Evolutionary conservation across 1,139 yeast species (phyloP).

Genomic region (Meyerozyma smithsonii): DNA sequence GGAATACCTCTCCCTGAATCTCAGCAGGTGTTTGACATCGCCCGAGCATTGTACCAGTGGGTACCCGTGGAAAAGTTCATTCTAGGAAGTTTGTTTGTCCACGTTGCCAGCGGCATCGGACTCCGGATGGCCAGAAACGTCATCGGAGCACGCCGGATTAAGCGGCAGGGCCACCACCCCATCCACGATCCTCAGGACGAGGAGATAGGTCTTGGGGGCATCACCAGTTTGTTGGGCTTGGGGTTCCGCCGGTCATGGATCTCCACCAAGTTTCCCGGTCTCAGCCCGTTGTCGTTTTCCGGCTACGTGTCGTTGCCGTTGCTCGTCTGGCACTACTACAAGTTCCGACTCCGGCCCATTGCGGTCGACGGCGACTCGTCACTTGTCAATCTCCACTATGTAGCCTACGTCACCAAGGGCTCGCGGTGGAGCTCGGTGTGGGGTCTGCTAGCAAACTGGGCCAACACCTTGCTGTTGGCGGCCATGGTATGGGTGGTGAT

Average conservation of each 20-base stretch:
- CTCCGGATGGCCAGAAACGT: constrained; percentile 37
- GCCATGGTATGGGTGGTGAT: constrained; percentile 20
- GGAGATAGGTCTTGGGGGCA: constrained; percentile 57
- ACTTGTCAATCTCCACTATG: constrained; percentile 48
- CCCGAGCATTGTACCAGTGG: constrained; percentile 56
- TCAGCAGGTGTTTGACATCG: constrained; percentile 56
- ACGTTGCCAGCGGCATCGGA: constrained; percentile 50
- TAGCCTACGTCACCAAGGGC: constrained; percentile 37
- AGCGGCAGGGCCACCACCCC: constrained; percentile 9
- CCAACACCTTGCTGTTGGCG: constrained; percentile 19
- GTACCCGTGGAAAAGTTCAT: constrained; percentile 50
- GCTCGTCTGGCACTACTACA: constrained; percentile 42
- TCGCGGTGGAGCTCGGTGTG: neutral
- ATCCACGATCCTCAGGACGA: constrained; percentile 30
- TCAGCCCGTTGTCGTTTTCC: constrained; percentile 51
- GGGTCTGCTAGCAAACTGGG: neutral
- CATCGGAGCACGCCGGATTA: constrained; percentile 9
- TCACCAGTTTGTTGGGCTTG: constrained; percentile 48
- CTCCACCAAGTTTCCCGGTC: constrained; percentile 25
- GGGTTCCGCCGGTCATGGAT: constrained; percentile 48
- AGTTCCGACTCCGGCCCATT: constrained; percentile 48
- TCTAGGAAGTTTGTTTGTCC: constrained; percentile 44
- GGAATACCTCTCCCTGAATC: constrained; percentile 34
- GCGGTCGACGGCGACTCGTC: constrained; percentile 63
- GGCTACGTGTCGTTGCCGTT: constrained; percentile 54